A percentile compares a stretch with the other conserved stretches of the same genome.
These are phyloP conservation scores for Stylosanthes scabra DNA, from an alignment of 331 rosid species.

Conservation along the genomic window DNA sequence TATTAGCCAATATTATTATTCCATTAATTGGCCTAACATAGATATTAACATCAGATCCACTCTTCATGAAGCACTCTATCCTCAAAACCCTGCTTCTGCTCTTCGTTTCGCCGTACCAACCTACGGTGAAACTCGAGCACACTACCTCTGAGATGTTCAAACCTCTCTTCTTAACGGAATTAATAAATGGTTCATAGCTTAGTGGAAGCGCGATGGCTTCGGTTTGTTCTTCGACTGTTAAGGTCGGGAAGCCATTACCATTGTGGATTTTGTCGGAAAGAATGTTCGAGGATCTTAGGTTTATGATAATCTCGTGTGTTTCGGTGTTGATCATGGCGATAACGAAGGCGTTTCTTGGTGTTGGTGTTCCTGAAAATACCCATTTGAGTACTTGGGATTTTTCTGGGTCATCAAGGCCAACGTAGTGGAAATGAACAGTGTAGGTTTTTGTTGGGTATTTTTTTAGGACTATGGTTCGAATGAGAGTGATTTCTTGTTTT, in stretches of 20 bases:
- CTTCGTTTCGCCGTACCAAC: conserved; percentile 61
- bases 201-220: conserved; percentile 43
- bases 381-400: conserved; percentile 48
- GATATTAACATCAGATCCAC: conserved; percentile 47
- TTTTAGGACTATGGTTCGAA: conserved; percentile 43
- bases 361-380: conserved; percentile 6
- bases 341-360: conserved; percentile 52
- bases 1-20: conserved; percentile 50
- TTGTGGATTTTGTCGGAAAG: conserved; percentile 30
- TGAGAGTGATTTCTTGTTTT: conserved; percentile 40
- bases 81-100: conserved; percentile 40
- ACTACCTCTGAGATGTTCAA: conserved; percentile 58
- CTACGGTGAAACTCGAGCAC: conserved; percentile 44
- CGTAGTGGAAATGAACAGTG: conserved; percentile 55
- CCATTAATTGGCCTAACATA: conserved; percentile 68
- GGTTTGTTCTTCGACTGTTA: conserved; percentile 32
- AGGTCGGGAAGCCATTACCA: conserved; percentile 55
- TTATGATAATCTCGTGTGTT: conserved; percentile 45
- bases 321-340: conserved; percentile 35
- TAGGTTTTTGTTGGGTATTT: conserved; percentile 16
- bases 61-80: conserved; percentile 46
- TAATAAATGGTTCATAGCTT: conserved; percentile 38
- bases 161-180: conserved; percentile 54
- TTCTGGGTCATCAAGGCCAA: conserved; percentile 69
- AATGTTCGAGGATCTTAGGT: conserved; percentile 24